Conservation (phyloP, 257 asterid species). For the Striga asiatica region DNA sequence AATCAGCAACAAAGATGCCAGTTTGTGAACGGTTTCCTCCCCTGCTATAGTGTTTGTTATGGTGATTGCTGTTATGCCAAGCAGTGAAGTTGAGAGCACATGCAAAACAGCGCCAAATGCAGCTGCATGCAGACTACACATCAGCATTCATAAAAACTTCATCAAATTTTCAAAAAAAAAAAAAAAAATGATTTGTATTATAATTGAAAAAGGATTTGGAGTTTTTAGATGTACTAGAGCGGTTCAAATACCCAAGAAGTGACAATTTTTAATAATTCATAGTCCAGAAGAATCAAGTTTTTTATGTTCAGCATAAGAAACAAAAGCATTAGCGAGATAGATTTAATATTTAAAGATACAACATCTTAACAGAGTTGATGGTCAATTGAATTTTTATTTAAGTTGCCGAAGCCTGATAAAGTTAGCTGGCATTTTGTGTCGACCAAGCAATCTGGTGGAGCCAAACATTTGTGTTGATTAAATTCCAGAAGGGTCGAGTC, state of each 20-base stretch:
- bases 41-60: conserved; percentile 94
- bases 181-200: too few species aligned
- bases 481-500: not conserved
- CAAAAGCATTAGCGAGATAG: too few species aligned
- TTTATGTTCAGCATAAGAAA: too few species aligned
- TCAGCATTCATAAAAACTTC: not conserved
- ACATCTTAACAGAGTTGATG: too few species aligned
- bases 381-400: too few species aligned
- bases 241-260: not conserved
- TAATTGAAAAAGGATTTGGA: too few species aligned
- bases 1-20: conserved; percentile 76
- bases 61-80: conserved; percentile 92
- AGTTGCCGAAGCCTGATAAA: too few species aligned
- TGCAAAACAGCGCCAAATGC: conserved; percentile 93
- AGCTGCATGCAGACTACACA: conserved; percentile 40
- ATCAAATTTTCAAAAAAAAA: too few species aligned
- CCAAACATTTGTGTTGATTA: not conserved
- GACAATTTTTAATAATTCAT: not conserved
- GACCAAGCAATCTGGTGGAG: not conserved
- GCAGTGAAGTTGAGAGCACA: conserved; percentile 80
- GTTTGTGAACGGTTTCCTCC: conserved; percentile 95
- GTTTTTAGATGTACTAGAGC: not conserved
- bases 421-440: not conserved
- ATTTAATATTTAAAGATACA: too few species aligned
- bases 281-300: not conserved